Evolutionary conservation across 2,329 filamentous ascomycete species (phyloP), one percentile per base, ranked within the genome.

Genomic region (Rosellinia necatrix): DNA sequence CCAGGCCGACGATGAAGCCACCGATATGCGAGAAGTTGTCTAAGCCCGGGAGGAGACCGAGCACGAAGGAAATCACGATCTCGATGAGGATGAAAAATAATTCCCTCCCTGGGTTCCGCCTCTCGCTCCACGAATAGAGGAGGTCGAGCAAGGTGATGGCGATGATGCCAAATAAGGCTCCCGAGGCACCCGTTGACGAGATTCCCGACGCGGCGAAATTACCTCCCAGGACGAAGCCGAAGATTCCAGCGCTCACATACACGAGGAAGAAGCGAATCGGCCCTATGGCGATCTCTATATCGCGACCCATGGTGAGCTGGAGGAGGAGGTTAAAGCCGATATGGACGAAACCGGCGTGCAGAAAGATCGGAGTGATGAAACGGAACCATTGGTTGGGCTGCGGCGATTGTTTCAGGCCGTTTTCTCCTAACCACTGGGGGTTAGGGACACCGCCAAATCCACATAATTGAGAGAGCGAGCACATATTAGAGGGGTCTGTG

Each of bases 11-110:
- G 47, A 96, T 75, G 72, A 97, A 97, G 2, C 94, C 94, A 51
- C 94, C 94, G 60, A 99, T 97, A 65, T 99, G 94, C 13, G 91
- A 90, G 73, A 97, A 99, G 74, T 99, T 99, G 78, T 99, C 94
- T 42, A 99, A 76, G 7, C 92, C 93, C 0, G 94, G 94, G 1
- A 99, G 81, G 3, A 99, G 81, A 29, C 94, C 94, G 2, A 99
- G 82, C 13, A 94, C 91, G 70, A 99, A 97, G 0, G 92, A 91
- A 63, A 99, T 92, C 63, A 87, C 77, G 59, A 97, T 85, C 68
- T 97, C 92, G 53, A 97, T 75, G 42, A 92, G 60, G 71, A 97
- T 89, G 72, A 96, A 96, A 49, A 90, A 76, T n/a, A 99, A 77
- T 66, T 97, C 94, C 64, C 90, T 89, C 71, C 86, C 81, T 0